Evolutionary conservation across 345 rosid species (phyloP).

Genomic region (Erysimum cheiranthoides): DNA sequence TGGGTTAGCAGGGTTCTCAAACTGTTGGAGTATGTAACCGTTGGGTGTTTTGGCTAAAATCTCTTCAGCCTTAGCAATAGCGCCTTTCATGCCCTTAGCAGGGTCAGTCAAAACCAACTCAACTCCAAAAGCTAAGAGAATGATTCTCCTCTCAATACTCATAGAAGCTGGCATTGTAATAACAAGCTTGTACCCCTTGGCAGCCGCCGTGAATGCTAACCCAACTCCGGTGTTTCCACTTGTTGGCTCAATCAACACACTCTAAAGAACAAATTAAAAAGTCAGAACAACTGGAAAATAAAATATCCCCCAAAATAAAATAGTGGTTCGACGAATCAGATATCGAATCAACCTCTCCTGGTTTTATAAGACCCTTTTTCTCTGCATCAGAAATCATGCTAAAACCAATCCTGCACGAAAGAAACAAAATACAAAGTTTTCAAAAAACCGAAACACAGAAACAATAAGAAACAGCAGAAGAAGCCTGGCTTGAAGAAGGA

Average conservation of each 20-base stretch:
- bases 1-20: slow-evolving; percentile 91
- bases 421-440: background rate
- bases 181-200: slow-evolving; percentile 79
- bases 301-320: background rate
- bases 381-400: slow-evolving; percentile 94
- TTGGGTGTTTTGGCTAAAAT: slow-evolving; percentile 74
- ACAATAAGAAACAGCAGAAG: too few relatives aligned
- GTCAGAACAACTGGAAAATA: slow-evolving; percentile 1
- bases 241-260: slow-evolving; percentile 91
- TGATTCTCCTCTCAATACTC: slow-evolving; percentile 91
- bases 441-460: background rate
- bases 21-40: slow-evolving; percentile 89
- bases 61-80: slow-evolving; percentile 92
- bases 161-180: slow-evolving; percentile 95
- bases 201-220: slow-evolving; percentile 90
- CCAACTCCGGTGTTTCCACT: slow-evolving; percentile 97
- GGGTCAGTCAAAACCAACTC: slow-evolving; percentile 87
- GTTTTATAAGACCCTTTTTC: slow-evolving; percentile 71
- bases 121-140: slow-evolving; percentile 93
- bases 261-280: slow-evolving; percentile 46
- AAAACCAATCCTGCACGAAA: slow-evolving; percentile 72
- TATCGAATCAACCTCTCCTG: slow-evolving; percentile 64
- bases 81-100: slow-evolving; percentile 93
- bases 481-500: background rate
- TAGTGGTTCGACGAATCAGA: slow-evolving; percentile 4